Percentiles rank a stretch among this genome's conserved stretches.
Evolutionary conservation across 2,329 filamentous ascomycete genomes (phyloP).

Genomic region (Colletotrichum tofieldiae): DNA sequence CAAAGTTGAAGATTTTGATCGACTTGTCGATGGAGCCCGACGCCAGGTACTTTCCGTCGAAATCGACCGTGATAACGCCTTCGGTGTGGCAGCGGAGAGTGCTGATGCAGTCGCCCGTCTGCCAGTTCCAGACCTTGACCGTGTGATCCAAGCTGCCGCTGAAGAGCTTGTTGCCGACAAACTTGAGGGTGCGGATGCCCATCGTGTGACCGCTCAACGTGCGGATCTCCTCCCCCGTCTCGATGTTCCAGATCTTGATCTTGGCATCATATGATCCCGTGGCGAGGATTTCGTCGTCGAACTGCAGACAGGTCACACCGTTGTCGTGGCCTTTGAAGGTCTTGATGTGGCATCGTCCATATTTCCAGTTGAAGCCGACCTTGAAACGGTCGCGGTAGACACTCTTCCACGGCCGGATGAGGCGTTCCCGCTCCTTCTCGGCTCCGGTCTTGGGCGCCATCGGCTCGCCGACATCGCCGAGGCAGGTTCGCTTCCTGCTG

Average conservation of each 20-base stretch:
- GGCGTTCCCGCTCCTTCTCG: conserved; percentile 60
- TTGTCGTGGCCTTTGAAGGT: conserved; percentile 90
- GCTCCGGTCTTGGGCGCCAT: conserved; percentile 46
- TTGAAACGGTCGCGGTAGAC: conserved; percentile 97
- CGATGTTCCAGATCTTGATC: conserved; percentile 96
- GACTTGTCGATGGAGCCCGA: conserved; percentile 92
- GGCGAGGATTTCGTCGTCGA: conserved; percentile 91
- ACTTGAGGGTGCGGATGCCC: conserved; percentile 91
- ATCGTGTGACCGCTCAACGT: conserved; percentile 87
- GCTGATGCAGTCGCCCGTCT: conserved; percentile 87
- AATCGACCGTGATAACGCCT: conserved; percentile 90
- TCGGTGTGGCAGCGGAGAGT: conserved; percentile 85
- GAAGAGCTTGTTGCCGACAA: conserved; percentile 92
- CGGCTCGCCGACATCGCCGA: conserved; percentile 42
- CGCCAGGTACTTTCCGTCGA: conserved; percentile 86
- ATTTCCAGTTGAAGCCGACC: conserved; percentile 98
- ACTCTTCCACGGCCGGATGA: conserved; percentile 90
- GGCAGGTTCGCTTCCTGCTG: conserved; percentile 55
- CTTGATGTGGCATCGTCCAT: conserved; percentile 88
- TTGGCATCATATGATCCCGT: conserved; percentile 96
- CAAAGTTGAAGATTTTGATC: conserved; percentile 94
- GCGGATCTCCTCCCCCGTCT: conserved; percentile 88
- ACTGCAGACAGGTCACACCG: conserved; percentile 69
- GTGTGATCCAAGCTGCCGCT: conserved; percentile 91
- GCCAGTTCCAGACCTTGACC: conserved; percentile 97